Evolutionary conservation across 2,329 filamentous ascomycete genomes (phyloP).

Genomic region (Pseudocercospora musae): DNA sequence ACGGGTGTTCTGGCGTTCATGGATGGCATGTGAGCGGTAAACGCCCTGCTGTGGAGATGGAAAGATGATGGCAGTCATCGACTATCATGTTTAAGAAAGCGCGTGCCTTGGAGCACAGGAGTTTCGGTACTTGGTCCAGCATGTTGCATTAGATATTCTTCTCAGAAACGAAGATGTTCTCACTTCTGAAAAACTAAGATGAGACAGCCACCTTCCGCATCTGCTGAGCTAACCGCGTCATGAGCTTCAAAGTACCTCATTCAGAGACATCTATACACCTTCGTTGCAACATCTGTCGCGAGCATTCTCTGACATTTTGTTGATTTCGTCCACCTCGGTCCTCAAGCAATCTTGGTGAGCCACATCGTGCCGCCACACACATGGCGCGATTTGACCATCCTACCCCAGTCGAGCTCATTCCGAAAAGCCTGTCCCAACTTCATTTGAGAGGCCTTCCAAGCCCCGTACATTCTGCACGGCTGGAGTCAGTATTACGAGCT

Average conservation of each 20-base stretch:
- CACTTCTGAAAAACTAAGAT: conserved; percentile 29
- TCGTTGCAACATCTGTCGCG: neutral
- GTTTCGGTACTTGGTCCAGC: conserved; percentile 1
- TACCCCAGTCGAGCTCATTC: neutral
- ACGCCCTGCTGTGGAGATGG: neutral
- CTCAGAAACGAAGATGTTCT: neutral
- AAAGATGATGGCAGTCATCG: conserved; percentile 4
- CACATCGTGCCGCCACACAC: neutral
- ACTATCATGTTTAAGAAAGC: neutral
- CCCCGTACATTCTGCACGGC: neutral
- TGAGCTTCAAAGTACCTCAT: neutral
- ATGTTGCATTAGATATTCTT: conserved; percentile 7
- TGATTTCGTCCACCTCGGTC: neutral
- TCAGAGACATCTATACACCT: neutral
- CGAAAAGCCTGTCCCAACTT: neutral
- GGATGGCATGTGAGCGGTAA: conserved; percentile 12
- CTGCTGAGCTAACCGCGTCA: neutral
- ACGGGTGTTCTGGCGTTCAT: conserved; percentile 14
- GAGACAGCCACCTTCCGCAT: neutral
- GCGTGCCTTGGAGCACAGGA: neutral
- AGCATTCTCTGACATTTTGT: neutral
- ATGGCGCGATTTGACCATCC: neutral
- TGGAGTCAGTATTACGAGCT: neutral
- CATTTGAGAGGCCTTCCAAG: neutral
- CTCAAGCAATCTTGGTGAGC: neutral